phyloP scores from a whole-genome alignment of 75 land plant species.

The Pinus albicaulis region DNA sequence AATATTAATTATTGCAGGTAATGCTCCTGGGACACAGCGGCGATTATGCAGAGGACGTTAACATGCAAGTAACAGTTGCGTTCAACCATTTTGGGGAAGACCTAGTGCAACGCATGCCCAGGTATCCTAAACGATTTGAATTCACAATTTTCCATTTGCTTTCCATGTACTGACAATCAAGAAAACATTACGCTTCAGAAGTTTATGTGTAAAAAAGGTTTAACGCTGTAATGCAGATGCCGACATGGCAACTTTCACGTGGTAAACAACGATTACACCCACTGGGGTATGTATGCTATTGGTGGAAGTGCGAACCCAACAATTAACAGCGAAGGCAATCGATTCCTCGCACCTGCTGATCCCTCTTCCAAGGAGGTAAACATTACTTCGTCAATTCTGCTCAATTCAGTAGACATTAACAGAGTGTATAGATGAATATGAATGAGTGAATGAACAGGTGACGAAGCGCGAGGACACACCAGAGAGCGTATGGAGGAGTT shows the following conservation, averaged over 20 bases:
- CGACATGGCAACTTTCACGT: conserved; percentile 10
- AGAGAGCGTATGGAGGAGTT: conserved; percentile 50
- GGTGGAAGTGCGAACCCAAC: conserved; percentile 47
- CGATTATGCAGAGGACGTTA: not conserved
- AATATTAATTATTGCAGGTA: conserved; percentile 7
- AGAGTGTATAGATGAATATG: no score
- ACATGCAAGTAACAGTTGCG: conserved; percentile 35
- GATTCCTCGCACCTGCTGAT: conserved; percentile 22
- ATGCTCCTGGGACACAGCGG: conserved; percentile 15
- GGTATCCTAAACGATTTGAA: conserved; percentile 25
- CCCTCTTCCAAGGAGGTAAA: conserved; percentile 20
- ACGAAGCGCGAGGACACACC: conserved; percentile 52
- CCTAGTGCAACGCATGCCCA: conserved; percentile 40
- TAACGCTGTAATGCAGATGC: conserved; percentile 9
- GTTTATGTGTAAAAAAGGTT: not conserved
- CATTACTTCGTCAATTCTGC: not conserved
- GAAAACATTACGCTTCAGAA: conserved; percentile 28
- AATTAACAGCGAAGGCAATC: conserved; percentile 33
- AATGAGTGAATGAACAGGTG: no score
- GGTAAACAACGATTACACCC: conserved; percentile 36
- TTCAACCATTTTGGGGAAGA: conserved; percentile 43
- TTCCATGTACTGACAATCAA: not conserved
- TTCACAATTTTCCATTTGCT: not conserved
- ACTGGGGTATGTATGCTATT: conserved; percentile 47
- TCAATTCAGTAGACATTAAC: no score